Conservation (phyloP, 495 filamentous ascomycete species). For the Pseudevernia furfuracea region DNA sequence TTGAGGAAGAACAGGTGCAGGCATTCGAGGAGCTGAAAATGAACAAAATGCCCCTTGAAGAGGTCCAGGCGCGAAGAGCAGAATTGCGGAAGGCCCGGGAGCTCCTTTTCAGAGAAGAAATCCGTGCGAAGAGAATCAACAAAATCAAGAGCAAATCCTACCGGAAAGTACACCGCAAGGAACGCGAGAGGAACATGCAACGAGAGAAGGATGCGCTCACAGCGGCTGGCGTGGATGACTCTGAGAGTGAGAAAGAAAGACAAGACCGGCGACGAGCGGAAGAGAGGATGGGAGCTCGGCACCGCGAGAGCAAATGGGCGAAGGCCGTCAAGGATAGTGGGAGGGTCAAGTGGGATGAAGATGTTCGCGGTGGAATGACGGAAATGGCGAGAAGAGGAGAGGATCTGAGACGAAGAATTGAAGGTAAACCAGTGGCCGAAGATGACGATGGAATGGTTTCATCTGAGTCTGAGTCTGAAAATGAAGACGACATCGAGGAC, state of each 20-base stretch:
- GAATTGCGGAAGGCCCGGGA: slow-evolving; percentile 76
- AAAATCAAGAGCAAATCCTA: slow-evolving; percentile 98
- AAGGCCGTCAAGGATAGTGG: slow-evolving; percentile 76
- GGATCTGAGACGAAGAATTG: slow-evolving; percentile 72
- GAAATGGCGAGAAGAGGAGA: slow-evolving; percentile 83
- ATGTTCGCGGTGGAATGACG: slow-evolving; percentile 64
- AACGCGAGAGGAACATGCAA: slow-evolving; percentile 63
- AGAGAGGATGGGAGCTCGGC: slow-evolving; percentile 81
- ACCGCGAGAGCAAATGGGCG: slow-evolving; percentile 90
- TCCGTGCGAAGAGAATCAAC: slow-evolving; percentile 82
- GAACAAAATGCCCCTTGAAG: slow-evolving; percentile 57
- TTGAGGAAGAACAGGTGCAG: slow-evolving; percentile 55
- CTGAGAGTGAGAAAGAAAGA: slow-evolving; percentile 71
- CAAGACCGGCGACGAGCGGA: slow-evolving; percentile 73
- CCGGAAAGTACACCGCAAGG: slow-evolving; percentile 82
- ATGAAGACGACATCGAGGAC: slow-evolving; percentile 53
- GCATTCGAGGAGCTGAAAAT: slow-evolving; percentile 63
- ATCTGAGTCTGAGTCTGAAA: slow-evolving; percentile 48
- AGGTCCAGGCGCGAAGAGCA: slow-evolving; percentile 63
- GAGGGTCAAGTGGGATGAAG: slow-evolving; percentile 74
- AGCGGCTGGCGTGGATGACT: slow-evolving; percentile 58
- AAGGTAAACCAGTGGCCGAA: slow-evolving; percentile 58
- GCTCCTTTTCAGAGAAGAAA: slow-evolving; percentile 83
- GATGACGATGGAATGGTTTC: slow-evolving; percentile 45
- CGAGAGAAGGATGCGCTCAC: slow-evolving; percentile 61